These are phyloP conservation scores for Elasticomyces elasticus DNA, from an alignment of 495 filamentous ascomycete genomes.

Conservation along the genomic window DNA sequence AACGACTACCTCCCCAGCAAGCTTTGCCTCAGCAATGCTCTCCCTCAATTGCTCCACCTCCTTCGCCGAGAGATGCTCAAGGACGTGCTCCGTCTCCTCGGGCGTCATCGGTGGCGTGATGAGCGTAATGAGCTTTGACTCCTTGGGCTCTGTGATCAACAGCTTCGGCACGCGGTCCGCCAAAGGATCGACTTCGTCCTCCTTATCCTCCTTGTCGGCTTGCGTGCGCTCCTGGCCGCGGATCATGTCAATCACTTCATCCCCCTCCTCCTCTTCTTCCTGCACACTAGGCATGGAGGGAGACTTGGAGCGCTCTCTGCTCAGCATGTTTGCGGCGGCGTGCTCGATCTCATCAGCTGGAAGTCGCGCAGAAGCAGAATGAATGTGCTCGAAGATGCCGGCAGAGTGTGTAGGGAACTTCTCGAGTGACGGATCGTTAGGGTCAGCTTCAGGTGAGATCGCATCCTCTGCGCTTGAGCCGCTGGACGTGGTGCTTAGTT, in stretches of 20 bases:
- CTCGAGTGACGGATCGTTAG: slow-evolving; percentile 18
- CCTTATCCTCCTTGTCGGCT: background rate
- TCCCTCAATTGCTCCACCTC: slow-evolving; percentile 2
- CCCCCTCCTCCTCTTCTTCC: slow-evolving; percentile 9
- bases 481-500: background rate
- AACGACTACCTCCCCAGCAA: background rate
- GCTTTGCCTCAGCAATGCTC: background rate
- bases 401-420: slow-evolving; percentile 16
- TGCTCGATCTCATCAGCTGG: slow-evolving; percentile 7
- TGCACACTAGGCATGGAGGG: slow-evolving; percentile 13
- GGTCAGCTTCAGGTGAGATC: slow-evolving; percentile 13
- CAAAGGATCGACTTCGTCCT: slow-evolving; percentile 6
- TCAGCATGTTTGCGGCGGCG: background rate
- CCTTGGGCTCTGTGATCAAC: slow-evolving; percentile 1
- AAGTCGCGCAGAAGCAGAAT: background rate
- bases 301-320: background rate
- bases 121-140: background rate
- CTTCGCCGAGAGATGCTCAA: background rate
- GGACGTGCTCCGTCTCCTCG: slow-evolving; percentile 4
- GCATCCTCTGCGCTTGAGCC: background rate
- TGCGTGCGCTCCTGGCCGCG: slow-evolving; percentile 6
- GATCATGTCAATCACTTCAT: slow-evolving; percentile 1
- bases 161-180: background rate
- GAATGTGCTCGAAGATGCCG: slow-evolving; percentile 17
- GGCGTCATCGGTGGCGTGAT: slow-evolving; percentile 18